Conservation (phyloP, 148 eudicot genomes). For the Silene conica region DNA sequence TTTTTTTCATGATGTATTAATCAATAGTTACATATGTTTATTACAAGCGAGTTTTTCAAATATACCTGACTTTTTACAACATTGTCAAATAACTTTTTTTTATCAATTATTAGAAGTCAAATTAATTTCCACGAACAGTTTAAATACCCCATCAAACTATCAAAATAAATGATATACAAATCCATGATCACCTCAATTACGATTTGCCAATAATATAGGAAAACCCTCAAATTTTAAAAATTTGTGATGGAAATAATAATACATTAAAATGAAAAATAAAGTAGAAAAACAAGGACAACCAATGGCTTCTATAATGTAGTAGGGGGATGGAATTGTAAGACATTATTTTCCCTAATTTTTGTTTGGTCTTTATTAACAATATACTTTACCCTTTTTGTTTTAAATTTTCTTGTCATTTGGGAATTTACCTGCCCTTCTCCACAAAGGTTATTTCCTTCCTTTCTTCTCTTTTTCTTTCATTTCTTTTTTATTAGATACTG, state of each 20-base stretch:
- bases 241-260: neutral
- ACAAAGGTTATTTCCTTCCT: slow-evolving; percentile 18
- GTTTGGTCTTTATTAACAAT: slow-evolving; percentile 20
- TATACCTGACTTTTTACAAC: too few species aligned
- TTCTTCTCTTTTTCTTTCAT: neutral
- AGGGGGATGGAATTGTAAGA: slow-evolving; percentile 33
- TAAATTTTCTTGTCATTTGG: slow-evolving; percentile 29
- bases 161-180: too few species aligned
- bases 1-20: too few species aligned
- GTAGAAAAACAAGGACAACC: slow-evolving; percentile 21
- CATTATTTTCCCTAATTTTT: slow-evolving; percentile 20
- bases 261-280: neutral
- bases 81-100: too few species aligned
- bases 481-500: neutral
- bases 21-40: too few species aligned
- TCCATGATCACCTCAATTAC: neutral
- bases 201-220: neutral
- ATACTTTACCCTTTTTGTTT: neutral
- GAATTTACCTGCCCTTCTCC: slow-evolving; percentile 39
- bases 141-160: neutral
- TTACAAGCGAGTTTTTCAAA: too few species aligned
- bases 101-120: too few species aligned
- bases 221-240: neutral
- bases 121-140: neutral
- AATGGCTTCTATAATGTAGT: slow-evolving; percentile 37